Percentiles rank a stretch among this genome's conserved stretches.
These are phyloP conservation scores for Geosmithia putterillii DNA, from an alignment of 2,329 filamentous ascomycete species.

Conservation along the genomic window DNA sequence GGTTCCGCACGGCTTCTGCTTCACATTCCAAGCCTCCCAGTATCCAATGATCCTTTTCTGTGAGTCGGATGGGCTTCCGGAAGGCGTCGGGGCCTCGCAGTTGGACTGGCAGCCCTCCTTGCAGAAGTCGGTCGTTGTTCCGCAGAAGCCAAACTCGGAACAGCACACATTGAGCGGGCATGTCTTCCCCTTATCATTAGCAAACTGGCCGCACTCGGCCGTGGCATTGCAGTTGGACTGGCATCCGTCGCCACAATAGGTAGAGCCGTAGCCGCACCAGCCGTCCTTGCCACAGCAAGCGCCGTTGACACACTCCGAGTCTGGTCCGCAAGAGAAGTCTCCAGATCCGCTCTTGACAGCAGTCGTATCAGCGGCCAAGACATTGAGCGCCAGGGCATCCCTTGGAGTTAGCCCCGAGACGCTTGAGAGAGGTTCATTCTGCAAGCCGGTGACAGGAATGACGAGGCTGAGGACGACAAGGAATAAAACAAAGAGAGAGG, in stretches of 20 bases:
- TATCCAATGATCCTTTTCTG: neutral
- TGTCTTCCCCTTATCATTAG: conserved; percentile 8
- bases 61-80: neutral
- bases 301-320: neutral
- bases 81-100: neutral
- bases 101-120: conserved; percentile 2
- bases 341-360: neutral
- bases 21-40: neutral
- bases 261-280: conserved; percentile 12
- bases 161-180: conserved; percentile 25
- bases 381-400: no score
- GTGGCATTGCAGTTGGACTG: conserved; percentile 11
- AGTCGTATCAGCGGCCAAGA: neutral
- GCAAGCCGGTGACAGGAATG: no score
- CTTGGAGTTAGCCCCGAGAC: no score
- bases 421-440: no score
- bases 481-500: no score
- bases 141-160: conserved; percentile 19
- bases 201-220: conserved; percentile 13
- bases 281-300: conserved; percentile 7
- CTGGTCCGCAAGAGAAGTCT: neutral
- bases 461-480: no score
- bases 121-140: conserved; percentile 15
- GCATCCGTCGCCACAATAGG: conserved; percentile 6
- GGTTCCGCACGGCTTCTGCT: conserved; percentile 1